A percentile compares a stretch with the other conserved stretches of the same genome.
These are phyloP conservation scores for Debaryomyces robertsiae DNA, from an alignment of 1,139 yeast species.

Conservation along the genomic window DNA sequence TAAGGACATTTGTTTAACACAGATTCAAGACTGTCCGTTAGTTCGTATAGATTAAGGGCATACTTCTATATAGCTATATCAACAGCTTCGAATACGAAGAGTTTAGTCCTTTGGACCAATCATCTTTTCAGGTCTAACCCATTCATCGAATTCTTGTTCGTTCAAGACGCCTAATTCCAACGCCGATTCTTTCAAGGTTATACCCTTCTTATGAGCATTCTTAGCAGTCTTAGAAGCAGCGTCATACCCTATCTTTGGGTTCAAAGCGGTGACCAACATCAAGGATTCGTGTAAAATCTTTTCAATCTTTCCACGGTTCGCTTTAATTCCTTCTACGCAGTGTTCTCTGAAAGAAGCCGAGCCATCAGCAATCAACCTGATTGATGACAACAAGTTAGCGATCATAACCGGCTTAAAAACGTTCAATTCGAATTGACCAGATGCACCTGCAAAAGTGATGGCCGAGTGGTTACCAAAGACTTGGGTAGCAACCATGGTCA, in stretches of 20 bases:
- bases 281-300: constrained; percentile 90
- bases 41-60: background rate
- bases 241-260: constrained; percentile 98
- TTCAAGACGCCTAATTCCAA: constrained; percentile 84
- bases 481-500: constrained; percentile 97
- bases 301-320: constrained; percentile 84
- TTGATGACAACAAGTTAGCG: constrained; percentile 82
- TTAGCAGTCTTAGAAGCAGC: constrained; percentile 96
- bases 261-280: constrained; percentile 97
- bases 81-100: background rate
- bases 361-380: constrained; percentile 89
- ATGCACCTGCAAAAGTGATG: constrained; percentile 96
- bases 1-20: no score
- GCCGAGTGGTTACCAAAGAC: constrained; percentile 96
- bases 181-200: constrained; percentile 92
- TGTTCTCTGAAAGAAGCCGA: constrained; percentile 84
- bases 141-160: constrained; percentile 85
- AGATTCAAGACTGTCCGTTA: background rate
- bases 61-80: background rate
- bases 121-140: constrained; percentile 99
- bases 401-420: constrained; percentile 97
- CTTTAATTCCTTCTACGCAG: constrained; percentile 93
- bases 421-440: constrained; percentile 97
- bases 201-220: constrained; percentile 97
- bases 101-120: constrained; percentile 75